Evolutionary conservation across 305 asterid genomes (phyloP).

Genomic region (Fraxinus greggii): DNA sequence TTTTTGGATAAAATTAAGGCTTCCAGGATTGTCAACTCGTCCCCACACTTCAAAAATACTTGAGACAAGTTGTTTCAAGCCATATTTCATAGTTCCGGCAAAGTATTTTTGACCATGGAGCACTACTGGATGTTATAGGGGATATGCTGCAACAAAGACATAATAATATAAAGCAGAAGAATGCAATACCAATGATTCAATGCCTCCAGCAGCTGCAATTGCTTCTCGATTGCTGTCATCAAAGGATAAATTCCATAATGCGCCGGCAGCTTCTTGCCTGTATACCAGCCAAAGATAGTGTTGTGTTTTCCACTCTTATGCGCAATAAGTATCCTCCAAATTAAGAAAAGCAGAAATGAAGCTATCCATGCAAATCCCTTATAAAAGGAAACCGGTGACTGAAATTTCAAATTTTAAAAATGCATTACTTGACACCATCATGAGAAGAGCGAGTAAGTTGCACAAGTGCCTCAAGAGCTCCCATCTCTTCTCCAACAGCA

Average conservation of each 20-base stretch:
- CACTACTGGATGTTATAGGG: background rate
- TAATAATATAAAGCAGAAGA: slow-evolving; percentile 5
- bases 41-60: background rate
- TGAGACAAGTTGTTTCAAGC: slow-evolving; percentile 5
- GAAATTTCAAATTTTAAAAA: slow-evolving; percentile 8
- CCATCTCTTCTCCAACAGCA: slow-evolving; percentile 79
- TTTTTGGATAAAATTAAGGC: background rate
- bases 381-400: slow-evolving; percentile 3
- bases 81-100: background rate
- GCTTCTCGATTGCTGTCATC: slow-evolving; percentile 96
- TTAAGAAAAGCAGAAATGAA: slow-evolving; percentile 5
- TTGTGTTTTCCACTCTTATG: background rate
- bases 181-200: slow-evolving; percentile 80
- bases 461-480: slow-evolving; percentile 90
- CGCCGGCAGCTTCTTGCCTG: slow-evolving; percentile 99
- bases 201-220: slow-evolving; percentile 90
- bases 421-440: slow-evolving; percentile 80
- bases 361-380: background rate
- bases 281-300: slow-evolving; percentile 21
- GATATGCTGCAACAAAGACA: slow-evolving; percentile 1
- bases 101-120: background rate
- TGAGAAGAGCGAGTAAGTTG: slow-evolving; percentile 73
- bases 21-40: background rate
- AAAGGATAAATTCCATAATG: slow-evolving; percentile 93
- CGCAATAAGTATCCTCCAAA: background rate